Conservation (phyloP, 805 yeast genomes). For the Kuraishia molischiana region DNA sequence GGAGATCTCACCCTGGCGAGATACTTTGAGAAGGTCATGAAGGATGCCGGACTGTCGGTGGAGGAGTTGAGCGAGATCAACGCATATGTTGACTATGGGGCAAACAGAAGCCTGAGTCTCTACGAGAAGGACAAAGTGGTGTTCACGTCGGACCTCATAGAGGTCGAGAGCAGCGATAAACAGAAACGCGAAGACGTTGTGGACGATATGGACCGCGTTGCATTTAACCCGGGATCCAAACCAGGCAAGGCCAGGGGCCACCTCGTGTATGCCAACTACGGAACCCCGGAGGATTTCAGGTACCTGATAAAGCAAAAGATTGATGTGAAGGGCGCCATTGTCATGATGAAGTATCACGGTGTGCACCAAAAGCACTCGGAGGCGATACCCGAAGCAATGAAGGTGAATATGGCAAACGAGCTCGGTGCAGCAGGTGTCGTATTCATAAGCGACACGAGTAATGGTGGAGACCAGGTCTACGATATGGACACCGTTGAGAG, state of each 20-base stretch:
- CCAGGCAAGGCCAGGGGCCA: conserved; percentile 45
- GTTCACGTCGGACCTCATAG: conserved; percentile 1
- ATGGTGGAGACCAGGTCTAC: conserved; percentile 11
- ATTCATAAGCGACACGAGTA: conserved; percentile 42
- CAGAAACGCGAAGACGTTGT: conserved; percentile 4
- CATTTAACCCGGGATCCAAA: conserved; percentile 63
- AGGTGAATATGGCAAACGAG: conserved; percentile 43
- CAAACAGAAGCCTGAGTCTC: conserved; percentile 18
- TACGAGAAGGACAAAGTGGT: conserved; percentile 7
- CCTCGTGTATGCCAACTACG: conserved; percentile 59
- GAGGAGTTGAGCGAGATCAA: conserved; percentile 41
- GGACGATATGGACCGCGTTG: conserved; percentile 26
- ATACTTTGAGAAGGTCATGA: conserved; percentile 51
- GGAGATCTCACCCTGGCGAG: conserved; percentile 71
- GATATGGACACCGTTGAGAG: conserved; percentile 39
- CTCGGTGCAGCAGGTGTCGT: conserved; percentile 57
- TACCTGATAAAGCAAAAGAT: conserved; percentile 26
- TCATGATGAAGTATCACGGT: conserved; percentile 53
- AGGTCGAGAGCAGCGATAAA: background rate
- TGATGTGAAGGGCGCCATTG: conserved; percentile 36
- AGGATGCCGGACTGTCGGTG: conserved; percentile 42
- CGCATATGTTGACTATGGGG: conserved; percentile 62
- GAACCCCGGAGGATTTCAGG: conserved; percentile 44
- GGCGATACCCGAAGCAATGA: conserved; percentile 35
- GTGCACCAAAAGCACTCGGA: conserved; percentile 4